phyloP scores from a whole-genome alignment of 2,329 filamentous ascomycete genomes.

The Lachnellula cervina region DNA sequence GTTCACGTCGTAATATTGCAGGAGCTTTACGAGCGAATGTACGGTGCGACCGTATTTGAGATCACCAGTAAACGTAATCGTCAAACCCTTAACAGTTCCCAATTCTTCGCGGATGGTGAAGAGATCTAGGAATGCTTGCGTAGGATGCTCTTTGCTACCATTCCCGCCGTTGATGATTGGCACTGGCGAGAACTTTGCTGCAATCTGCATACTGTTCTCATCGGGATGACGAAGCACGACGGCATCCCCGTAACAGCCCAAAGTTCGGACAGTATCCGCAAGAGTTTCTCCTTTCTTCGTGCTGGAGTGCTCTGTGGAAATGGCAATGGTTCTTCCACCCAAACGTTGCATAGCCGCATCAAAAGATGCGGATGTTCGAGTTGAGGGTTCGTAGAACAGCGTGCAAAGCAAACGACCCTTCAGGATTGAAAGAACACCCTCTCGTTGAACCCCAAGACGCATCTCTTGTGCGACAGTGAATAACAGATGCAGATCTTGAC shows the following conservation, averaged over 20 bases:
- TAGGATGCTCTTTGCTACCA: conserved; percentile 92
- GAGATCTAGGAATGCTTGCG: conserved; percentile 93
- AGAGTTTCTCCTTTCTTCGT: conserved; percentile 92
- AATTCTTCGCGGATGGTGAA: conserved; percentile 98
- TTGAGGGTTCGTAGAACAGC: conserved; percentile 97
- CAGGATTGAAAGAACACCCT: conserved; percentile 82
- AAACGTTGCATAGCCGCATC: conserved; percentile 98
- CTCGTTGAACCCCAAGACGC: conserved; percentile 87
- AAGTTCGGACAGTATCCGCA: conserved; percentile 87
- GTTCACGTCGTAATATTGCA: conserved; percentile 91
- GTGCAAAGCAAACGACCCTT: conserved; percentile 83
- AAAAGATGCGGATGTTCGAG: conserved; percentile 90
- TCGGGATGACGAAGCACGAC: conserved; percentile 93
- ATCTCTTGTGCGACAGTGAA: conserved; percentile 98
- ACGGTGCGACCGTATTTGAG: conserved; percentile 90
- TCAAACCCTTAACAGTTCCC: conserved; percentile 89
- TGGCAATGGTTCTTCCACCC: conserved; percentile 77
- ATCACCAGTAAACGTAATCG: conserved; percentile 93
- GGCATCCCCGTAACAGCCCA: conserved; percentile 91
- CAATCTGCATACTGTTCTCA: conserved; percentile 72
- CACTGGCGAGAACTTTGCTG: conserved; percentile 80
- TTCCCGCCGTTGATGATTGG: conserved; percentile 98
- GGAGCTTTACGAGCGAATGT: conserved; percentile 88
- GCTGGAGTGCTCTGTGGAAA: conserved; percentile 79
- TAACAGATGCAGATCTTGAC: conserved; percentile 82